Evolutionary conservation across 192 early-diverging fungal genomes (phyloP), one percentile per base, ranked within the genome.

Genomic region (Backusella australiensis): DNA sequence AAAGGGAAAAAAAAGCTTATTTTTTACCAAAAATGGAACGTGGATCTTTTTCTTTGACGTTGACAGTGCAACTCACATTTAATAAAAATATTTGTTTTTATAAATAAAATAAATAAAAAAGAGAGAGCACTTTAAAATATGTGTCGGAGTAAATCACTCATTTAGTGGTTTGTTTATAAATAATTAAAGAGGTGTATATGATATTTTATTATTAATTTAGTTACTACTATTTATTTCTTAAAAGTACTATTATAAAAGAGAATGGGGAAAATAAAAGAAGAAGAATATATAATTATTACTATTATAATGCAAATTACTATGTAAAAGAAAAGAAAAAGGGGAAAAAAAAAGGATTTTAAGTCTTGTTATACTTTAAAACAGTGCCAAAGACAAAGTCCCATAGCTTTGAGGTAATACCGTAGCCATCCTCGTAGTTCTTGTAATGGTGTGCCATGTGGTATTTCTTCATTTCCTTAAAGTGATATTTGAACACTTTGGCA

Each of bases 391-490:
- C 84, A 73, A 88, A 88, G 83, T 97, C 96, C 96, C 96, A 97
- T 52, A 96, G 75, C 81, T 95, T 95, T 80, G 90, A 92, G 46
- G 96, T 96, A 75, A 97, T 96, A 36, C 96, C 96, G 78, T 91
- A 97, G 29, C 95, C 95, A 12, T 86, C 83, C 79, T 95, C 92
- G 71, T 88, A 93, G 81, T 97, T 89, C 82, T 94, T 94, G 86
- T 98, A 98, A 81, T 98, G 97, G 80, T 98, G 97, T 66, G 94
- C 94, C 70, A 98, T 82, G 71, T 98, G 97, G 77, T 97, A 97
- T 6, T 92, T 91, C 81, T 98, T 98, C 90, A 98, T 94, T 72
- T 93, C 90, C 63, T 85, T 88, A 71, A 96, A 88, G 83, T 95
- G 91, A 46, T 86, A 79, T 52, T 87, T 85, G 71, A 87, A 84